Percentiles rank a stretch among this genome's conserved stretches.
phyloP scores from a whole-genome alignment of 1,139 yeast species.

The Candida sanyaensis region DNA sequence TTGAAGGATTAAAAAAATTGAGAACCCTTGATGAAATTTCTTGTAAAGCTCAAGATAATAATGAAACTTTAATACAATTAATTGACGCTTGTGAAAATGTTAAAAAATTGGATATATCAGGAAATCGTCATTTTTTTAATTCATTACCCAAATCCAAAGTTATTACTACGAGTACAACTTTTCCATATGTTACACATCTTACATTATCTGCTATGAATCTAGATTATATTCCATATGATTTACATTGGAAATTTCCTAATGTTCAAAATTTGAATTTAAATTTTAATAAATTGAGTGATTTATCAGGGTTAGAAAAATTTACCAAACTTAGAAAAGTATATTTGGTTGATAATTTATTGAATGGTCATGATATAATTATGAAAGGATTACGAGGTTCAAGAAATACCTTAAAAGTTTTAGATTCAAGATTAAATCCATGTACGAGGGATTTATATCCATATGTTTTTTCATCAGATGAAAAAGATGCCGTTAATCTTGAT shows the following conservation, averaged over 20 bases:
- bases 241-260: slow-evolving; percentile 45
- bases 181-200: slow-evolving; percentile 41
- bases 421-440: slow-evolving; percentile 53
- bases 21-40: slow-evolving; percentile 45
- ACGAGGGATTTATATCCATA: slow-evolving; percentile 53
- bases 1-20: slow-evolving; percentile 30
- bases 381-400: slow-evolving; percentile 33
- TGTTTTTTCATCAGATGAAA: slow-evolving; percentile 51
- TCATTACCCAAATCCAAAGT: slow-evolving; percentile 1
- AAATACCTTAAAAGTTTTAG: slow-evolving; percentile 38
- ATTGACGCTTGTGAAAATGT: slow-evolving; percentile 22
- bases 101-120: slow-evolving; percentile 39
- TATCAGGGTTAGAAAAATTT: slow-evolving; percentile 31
- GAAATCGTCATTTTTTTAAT: slow-evolving; percentile 23
- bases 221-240: slow-evolving; percentile 33
- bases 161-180: slow-evolving; percentile 15
- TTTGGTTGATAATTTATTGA: slow-evolving; percentile 48
- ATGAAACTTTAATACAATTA: slow-evolving; percentile 21
- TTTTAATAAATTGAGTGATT: slow-evolving; percentile 43
- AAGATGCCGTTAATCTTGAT: slow-evolving; percentile 32
- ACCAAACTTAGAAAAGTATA: slow-evolving; percentile 39
- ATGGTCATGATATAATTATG: slow-evolving; percentile 34
- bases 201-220: slow-evolving; percentile 49
- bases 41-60: slow-evolving; percentile 34
- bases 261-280: slow-evolving; percentile 51